Base-by-base conservation (phyloP, 768 basidiomycete genomes). In the Collybia sp. region DNA sequence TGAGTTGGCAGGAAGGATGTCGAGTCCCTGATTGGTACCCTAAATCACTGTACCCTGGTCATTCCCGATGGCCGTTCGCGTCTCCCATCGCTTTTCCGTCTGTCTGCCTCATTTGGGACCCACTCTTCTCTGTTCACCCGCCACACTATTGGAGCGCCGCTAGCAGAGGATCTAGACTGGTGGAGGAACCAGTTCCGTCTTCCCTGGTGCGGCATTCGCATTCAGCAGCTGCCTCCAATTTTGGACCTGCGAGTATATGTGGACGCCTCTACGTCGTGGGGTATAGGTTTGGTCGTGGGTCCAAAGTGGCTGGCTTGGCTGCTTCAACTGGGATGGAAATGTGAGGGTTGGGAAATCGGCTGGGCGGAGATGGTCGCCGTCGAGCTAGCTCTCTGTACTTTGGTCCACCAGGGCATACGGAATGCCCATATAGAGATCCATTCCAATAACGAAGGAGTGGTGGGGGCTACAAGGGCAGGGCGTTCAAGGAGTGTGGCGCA, bases 1-100 rank as follows among this genome's bases (percentile, higher is more conserved):
- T 5, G 36, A 0, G 45, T 45, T 0, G 68, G 67, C 41, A 43
- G 30, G 11, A 10, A 34, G 33, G 11, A 34, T 10, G 33, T 34
- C 33, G 11, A 34, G 33, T 10, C 33, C 15, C 33, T 34, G 11
- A 10, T 10, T 15, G 33, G 33, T 10, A 34, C 10, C 11, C 33
- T 34, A 10, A 10, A 10, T 34, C 33, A 34, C 33, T 10, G 11
- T 34, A 34, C 11, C 33, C 33, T 34, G 10, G 33, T 34, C 15
- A 15, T 34, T 15, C 33, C 33, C 15, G 33, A 10, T 10, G 33
- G 33, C 11, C 10, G 33, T 10, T 10, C 33, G 10, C 15, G 15
- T 15, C 33, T 34, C 33, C 10, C 33, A 34, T 10, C 10, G 11
- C 15, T 34, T 10, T 10, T 10, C 10, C 11, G 11, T 15, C 10